Percentiles rank a stretch among this genome's conserved stretches.
phyloP scores from a whole-genome alignment of 2,329 filamentous ascomycete genomes.

The Apiospora rasikravindrae region DNA sequence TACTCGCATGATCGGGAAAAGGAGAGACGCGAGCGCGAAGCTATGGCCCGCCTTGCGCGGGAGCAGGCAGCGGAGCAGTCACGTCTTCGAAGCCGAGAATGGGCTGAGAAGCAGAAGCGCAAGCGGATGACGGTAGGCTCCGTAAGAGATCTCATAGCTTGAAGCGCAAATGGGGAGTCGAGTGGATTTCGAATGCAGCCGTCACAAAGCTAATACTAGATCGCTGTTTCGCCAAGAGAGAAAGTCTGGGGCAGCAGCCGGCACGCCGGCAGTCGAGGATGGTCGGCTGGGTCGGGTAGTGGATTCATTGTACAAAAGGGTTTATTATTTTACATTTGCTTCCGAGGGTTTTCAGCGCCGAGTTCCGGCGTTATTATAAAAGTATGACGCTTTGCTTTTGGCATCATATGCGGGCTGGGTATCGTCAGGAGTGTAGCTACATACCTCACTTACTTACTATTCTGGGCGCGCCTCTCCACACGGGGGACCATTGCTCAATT shows the following conservation, averaged over 20 bases:
- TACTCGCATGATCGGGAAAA: constrained; percentile 53
- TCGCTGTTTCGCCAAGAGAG: background rate
- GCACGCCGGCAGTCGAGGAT: background rate
- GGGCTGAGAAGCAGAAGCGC: constrained; percentile 63
- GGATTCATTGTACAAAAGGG: constrained; percentile 13
- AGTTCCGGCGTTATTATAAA: constrained; percentile 28
- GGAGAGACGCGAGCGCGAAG: constrained; percentile 60
- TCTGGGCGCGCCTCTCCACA: background rate
- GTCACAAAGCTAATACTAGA: background rate
- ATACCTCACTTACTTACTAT: background rate
- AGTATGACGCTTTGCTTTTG: background rate
- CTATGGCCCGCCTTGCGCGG: constrained; percentile 58
- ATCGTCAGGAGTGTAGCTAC: constrained; percentile 21
- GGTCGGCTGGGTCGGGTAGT: background rate
- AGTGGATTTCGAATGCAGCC: constrained; percentile 18
- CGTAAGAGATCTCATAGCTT: constrained; percentile 29
- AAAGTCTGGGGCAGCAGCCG: background rate
- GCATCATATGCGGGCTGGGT: constrained; percentile 17
- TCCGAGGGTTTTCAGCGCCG: constrained; percentile 26
- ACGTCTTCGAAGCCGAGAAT: constrained; percentile 62
- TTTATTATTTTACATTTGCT: constrained; percentile 26
- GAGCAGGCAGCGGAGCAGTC: constrained; percentile 67
- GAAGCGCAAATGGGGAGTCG: background rate
- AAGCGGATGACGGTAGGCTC: constrained; percentile 41
- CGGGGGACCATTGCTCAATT: background rate